phyloP scores from a whole-genome alignment of 495 filamentous ascomycete genomes.

The Rhypophila decipiens region DNA sequence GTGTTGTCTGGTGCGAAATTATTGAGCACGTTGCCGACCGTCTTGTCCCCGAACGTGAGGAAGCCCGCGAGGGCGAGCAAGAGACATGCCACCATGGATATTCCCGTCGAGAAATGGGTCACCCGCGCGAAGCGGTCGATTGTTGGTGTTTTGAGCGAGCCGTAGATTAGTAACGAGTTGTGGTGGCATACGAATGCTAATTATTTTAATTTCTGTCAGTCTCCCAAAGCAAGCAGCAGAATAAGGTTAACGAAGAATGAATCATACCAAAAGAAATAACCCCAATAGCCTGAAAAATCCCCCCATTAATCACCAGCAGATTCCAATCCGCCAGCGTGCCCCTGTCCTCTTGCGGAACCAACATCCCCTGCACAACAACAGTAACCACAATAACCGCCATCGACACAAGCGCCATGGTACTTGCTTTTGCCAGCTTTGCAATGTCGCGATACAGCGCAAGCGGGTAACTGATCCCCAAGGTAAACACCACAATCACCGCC shows the following conservation, averaged over 20 bases:
- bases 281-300: constrained; percentile 90
- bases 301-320: constrained; percentile 67
- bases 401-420: constrained; percentile 80
- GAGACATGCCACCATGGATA: constrained; percentile 85
- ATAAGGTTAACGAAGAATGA: constrained; percentile 2
- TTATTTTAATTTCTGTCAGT: background rate
- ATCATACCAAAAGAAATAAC: constrained; percentile 90
- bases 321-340: constrained; percentile 58
- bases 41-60: constrained; percentile 85
- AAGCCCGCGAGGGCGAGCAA: constrained; percentile 85
- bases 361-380: constrained; percentile 77
- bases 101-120: constrained; percentile 83
- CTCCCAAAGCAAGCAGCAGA: background rate
- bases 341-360: constrained; percentile 60
- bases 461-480: constrained; percentile 82
- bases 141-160: constrained; percentile 87
- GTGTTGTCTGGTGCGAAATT: constrained; percentile 88
- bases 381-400: constrained; percentile 87
- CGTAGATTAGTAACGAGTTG: constrained; percentile 95
- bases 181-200: constrained; percentile 89
- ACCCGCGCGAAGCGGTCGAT: constrained; percentile 88
- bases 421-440: constrained; percentile 96
- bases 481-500: constrained; percentile 79
- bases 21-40: constrained; percentile 92
- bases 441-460: constrained; percentile 92